These are phyloP conservation scores for Mortierella claussenii DNA, from an alignment of 192 early-diverging fungal genomes.

Conservation along the genomic window DNA sequence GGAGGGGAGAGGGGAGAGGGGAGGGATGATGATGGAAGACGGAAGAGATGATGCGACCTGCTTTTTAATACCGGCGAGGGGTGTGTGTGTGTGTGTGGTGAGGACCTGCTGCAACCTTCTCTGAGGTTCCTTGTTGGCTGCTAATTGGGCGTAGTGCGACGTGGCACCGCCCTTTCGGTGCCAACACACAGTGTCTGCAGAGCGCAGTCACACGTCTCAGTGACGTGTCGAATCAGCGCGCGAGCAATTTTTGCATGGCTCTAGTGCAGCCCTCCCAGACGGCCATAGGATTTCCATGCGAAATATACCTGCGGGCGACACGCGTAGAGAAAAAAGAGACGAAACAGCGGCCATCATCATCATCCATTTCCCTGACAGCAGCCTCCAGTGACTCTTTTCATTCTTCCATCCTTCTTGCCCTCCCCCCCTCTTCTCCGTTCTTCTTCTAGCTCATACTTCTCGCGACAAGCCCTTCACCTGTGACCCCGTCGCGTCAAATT, in stretches of 20 bases:
- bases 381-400: constrained; percentile 1
- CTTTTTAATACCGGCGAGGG: too few species aligned
- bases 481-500: too few species aligned
- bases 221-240: constrained; percentile 27
- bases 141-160: constrained; percentile 9
- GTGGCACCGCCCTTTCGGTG: constrained; percentile 24
- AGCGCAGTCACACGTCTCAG: not conserved
- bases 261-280: too few species aligned
- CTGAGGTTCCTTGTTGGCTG: not conserved
- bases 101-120: not conserved
- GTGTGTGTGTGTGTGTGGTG: too few species aligned
- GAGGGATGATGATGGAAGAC: not conserved
- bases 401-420: not conserved
- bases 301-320: too few species aligned
- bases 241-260: too few species aligned
- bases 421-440: not conserved
- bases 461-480: not conserved
- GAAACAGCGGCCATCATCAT: constrained; percentile 11
- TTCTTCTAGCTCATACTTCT: not conserved
- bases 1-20: not conserved
- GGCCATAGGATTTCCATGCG: too few species aligned
- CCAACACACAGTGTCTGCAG: constrained; percentile 12
- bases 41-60: constrained; percentile 8
- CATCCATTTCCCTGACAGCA: not conserved
- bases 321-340: not conserved